These are phyloP conservation scores for Yarrowia osloensis DNA, from an alignment of 805 yeast species.

Conservation along the genomic window DNA sequence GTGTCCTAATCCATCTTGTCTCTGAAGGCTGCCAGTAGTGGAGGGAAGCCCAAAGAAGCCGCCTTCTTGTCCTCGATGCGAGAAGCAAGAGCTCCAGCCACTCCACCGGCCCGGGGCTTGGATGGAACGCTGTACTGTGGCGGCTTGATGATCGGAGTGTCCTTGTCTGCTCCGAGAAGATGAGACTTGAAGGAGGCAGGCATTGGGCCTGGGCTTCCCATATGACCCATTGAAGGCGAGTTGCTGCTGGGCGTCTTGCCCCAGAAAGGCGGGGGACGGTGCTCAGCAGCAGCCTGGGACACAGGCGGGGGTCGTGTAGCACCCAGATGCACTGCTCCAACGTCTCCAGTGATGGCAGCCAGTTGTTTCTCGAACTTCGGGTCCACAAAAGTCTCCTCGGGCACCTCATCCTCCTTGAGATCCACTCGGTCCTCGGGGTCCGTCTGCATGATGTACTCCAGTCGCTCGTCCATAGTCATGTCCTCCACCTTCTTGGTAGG, in stretches of 20 bases:
- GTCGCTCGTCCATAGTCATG: slow-evolving; percentile 26
- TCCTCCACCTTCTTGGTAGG: slow-evolving; percentile 27
- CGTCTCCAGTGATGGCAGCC: slow-evolving; percentile 27
- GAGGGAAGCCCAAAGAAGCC: slow-evolving; percentile 26
- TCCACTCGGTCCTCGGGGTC: slow-evolving; percentile 30
- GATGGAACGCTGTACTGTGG: slow-evolving; percentile 10
- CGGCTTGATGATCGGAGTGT: slow-evolving; percentile 1
- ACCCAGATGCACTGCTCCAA: not conserved
- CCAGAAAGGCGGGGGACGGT: slow-evolving; percentile 18
- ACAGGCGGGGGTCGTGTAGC: not conserved
- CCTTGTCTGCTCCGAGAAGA: slow-evolving; percentile 2
- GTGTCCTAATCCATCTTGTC: slow-evolving; percentile 6
- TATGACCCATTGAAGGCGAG: not conserved
- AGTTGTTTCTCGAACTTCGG: slow-evolving; percentile 24
- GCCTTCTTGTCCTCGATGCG: slow-evolving; percentile 25
- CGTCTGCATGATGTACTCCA: slow-evolving; percentile 28
- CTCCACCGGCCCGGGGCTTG: not conserved
- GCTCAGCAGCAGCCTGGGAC: not conserved
- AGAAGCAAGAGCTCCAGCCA: not conserved
- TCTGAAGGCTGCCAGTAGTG: slow-evolving; percentile 18
- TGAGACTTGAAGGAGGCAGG: slow-evolving; percentile 2
- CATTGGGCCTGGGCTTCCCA: not conserved
- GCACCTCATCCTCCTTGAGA: slow-evolving; percentile 4
- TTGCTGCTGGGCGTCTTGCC: slow-evolving; percentile 2
- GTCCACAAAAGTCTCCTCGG: slow-evolving; percentile 5